Evolutionary conservation across 2,329 filamentous ascomycete species (phyloP).

Genomic region (Trichophyton schoenleinii): DNA sequence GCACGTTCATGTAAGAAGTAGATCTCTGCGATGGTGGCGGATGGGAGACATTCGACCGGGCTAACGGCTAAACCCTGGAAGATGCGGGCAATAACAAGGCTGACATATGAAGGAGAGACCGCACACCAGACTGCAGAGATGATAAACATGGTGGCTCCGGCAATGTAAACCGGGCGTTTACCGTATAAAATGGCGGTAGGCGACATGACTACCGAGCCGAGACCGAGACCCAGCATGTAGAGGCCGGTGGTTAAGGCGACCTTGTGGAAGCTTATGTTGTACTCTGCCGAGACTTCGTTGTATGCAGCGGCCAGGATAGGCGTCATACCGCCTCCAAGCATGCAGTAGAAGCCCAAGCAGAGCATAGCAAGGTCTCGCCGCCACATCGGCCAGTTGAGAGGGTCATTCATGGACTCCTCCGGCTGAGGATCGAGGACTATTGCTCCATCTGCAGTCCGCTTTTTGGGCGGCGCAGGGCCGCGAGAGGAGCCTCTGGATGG

Average conservation of each 20-base stretch:
- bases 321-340: constrained; percentile 87
- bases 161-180: constrained; percentile 81
- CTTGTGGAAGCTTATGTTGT: constrained; percentile 53
- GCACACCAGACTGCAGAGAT: constrained; percentile 73
- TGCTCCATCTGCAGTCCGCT: constrained; percentile 66
- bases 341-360: constrained; percentile 80
- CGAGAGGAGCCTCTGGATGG: constrained; percentile 29
- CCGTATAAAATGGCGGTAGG: constrained; percentile 86
- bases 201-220: constrained; percentile 72
- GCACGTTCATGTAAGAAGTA: constrained; percentile 92
- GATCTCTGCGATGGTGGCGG: constrained; percentile 88
- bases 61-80: constrained; percentile 81
- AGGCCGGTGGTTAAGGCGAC: constrained; percentile 82
- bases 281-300: constrained; percentile 58
- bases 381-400: constrained; percentile 80
- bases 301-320: constrained; percentile 84
- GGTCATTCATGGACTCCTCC: constrained; percentile 80
- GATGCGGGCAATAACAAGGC: constrained; percentile 67
- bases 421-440: constrained; percentile 88
- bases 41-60: constrained; percentile 83
- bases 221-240: constrained; percentile 84
- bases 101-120: constrained; percentile 64
- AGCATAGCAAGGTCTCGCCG: constrained; percentile 67
- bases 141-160: constrained; percentile 64
- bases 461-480: constrained; percentile 37